These are phyloP conservation scores for Thelonectria olida DNA, from an alignment of 2,329 filamentous ascomycete species.

Conservation along the genomic window DNA sequence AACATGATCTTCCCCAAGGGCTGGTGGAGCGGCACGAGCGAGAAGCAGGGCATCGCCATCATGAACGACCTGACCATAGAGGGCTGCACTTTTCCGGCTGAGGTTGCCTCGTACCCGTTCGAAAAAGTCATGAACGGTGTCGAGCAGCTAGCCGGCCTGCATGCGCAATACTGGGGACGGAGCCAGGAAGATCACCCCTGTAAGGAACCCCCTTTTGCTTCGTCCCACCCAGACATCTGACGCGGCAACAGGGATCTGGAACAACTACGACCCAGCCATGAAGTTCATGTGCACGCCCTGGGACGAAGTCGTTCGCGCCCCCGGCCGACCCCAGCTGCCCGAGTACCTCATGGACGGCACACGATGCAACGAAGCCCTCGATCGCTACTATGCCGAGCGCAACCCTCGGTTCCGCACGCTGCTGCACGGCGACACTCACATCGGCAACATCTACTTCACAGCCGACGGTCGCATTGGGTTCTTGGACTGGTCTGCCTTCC, in stretches of 20 bases:
- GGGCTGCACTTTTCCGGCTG: slow-evolving; percentile 45
- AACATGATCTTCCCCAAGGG: slow-evolving; percentile 45
- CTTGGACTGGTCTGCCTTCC: slow-evolving; percentile 53
- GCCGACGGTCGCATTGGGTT: slow-evolving; percentile 47
- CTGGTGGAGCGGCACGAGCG: slow-evolving; percentile 48
- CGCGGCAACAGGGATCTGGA: slow-evolving; percentile 37
- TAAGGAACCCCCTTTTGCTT: neutral
- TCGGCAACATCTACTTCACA: slow-evolving; percentile 55
- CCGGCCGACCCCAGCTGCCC: slow-evolving; percentile 45
- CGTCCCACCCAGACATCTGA: neutral
- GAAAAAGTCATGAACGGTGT: slow-evolving; percentile 47
- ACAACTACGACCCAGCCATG: slow-evolving; percentile 50
- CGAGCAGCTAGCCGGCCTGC: slow-evolving; percentile 51
- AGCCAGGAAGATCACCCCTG: slow-evolving; percentile 42
- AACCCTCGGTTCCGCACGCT: slow-evolving; percentile 52
- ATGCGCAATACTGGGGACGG: slow-evolving; percentile 48
- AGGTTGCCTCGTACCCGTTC: slow-evolving; percentile 43
- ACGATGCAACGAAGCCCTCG: slow-evolving; percentile 46
- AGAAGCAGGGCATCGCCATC: slow-evolving; percentile 49
- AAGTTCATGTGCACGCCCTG: slow-evolving; percentile 42
- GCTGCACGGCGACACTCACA: slow-evolving; percentile 54
- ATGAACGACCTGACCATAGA: slow-evolving; percentile 48
- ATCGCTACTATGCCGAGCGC: slow-evolving; percentile 47
- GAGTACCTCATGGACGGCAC: slow-evolving; percentile 49
- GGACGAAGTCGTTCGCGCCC: slow-evolving; percentile 43